These are phyloP conservation scores for Nigrospora oryzae DNA, from an alignment of 2,329 filamentous ascomycete species.

Conservation along the genomic window DNA sequence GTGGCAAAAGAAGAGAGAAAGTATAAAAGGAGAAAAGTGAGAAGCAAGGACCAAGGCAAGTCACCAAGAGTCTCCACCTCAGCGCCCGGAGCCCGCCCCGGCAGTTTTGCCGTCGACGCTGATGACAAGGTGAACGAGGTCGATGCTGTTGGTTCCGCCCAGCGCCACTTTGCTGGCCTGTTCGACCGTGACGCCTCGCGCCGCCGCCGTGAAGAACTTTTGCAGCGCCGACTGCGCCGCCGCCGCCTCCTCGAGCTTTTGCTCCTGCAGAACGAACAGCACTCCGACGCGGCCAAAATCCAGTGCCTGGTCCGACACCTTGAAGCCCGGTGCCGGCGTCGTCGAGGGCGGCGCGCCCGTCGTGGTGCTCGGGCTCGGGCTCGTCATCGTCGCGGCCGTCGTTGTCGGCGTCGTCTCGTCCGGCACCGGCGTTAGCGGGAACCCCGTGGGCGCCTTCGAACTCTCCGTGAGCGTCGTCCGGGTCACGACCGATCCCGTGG, in stretches of 20 bases:
- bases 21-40: too few relatives aligned
- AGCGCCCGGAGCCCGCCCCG: too few relatives aligned
- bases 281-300: constrained; percentile 58
- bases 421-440: too few relatives aligned
- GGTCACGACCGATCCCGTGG: constrained; percentile 9
- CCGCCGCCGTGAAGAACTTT: constrained; percentile 37
- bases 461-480: constrained; percentile 1
- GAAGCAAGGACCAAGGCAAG: too few relatives aligned
- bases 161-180: constrained; percentile 32
- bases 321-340: constrained; percentile 28
- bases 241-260: constrained; percentile 39
- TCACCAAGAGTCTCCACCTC: too few relatives aligned
- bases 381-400: constrained; percentile 13
- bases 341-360: constrained; percentile 9
- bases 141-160: constrained; percentile 35
- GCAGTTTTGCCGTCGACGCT: constrained; percentile 13
- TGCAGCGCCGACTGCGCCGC: constrained; percentile 46
- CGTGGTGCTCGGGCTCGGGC: constrained; percentile 13
- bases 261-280: constrained; percentile 52
- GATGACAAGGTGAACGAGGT: constrained; percentile 33
- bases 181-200: constrained; percentile 16
- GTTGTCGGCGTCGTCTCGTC: constrained; percentile 5
- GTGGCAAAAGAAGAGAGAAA: too few relatives aligned
- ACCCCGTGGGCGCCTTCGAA: not conserved
- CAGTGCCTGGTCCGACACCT: constrained; percentile 44